Percentiles rank a stretch among this genome's conserved stretches.
Evolutionary conservation across 2,329 filamentous ascomycete genomes (phyloP).

Genomic region (Neoscytalidium dimidiatum): DNA sequence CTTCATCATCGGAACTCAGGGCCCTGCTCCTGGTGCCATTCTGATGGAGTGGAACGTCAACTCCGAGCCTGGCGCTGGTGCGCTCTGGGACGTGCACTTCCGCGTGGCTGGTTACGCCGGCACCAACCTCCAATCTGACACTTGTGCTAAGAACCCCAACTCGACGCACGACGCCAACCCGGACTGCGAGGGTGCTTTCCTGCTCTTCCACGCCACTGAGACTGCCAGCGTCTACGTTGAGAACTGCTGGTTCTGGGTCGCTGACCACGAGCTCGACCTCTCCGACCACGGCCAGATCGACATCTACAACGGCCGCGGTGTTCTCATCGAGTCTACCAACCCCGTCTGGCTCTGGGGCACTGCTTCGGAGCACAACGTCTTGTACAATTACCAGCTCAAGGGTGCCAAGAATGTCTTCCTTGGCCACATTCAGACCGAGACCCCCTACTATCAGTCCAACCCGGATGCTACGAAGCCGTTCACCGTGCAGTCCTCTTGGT

Average conservation of each 20-base stretch:
- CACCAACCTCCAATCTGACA: constrained; percentile 77
- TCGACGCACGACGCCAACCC: constrained; percentile 60
- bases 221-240: constrained; percentile 73
- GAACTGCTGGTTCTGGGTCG: constrained; percentile 88
- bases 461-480: constrained; percentile 63
- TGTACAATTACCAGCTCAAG: constrained; percentile 72
- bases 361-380: constrained; percentile 63
- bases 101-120: constrained; percentile 86
- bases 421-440: constrained; percentile 68
- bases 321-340: constrained; percentile 75
- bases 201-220: constrained; percentile 59
- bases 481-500: constrained; percentile 43
- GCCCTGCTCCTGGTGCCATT: constrained; percentile 82
- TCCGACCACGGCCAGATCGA: constrained; percentile 72
- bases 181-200: constrained; percentile 73
- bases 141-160: constrained; percentile 75
- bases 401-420: constrained; percentile 63
- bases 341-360: constrained; percentile 75
- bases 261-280: constrained; percentile 85
- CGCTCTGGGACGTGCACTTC: constrained; percentile 95
- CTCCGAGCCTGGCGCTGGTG: constrained; percentile 67
- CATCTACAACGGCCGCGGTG: constrained; percentile 84
- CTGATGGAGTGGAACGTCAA: constrained; percentile 90
- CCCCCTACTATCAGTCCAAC: constrained; percentile 70
- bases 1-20: constrained; percentile 80